Evolutionary conservation across 1,139 yeast genomes (phyloP), one percentile per base, ranked within the genome.

Genomic region (Debaryomyces sp.): DNA sequence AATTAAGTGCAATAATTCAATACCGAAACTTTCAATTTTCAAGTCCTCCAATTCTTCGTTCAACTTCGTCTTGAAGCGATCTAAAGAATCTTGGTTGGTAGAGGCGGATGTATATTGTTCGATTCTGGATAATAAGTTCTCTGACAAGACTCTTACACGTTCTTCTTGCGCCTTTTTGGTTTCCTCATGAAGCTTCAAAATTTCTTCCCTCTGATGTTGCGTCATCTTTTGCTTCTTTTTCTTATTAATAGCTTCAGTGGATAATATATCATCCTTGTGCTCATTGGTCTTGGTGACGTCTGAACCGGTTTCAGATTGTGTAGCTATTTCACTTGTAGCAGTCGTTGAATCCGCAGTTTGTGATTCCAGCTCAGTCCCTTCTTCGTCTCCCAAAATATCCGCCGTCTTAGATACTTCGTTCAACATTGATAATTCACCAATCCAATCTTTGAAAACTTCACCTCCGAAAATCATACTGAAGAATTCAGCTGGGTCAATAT

Each of bases 391-490:
- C 44, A 81, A 79, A 37, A 85, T 72, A 55, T 85, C 91, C 48
- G 86, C 81, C 24, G 89, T 82, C 66, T 89, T 87, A 36, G 86
- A 77, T 60, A 92, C 64, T 61, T 94, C 96, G 64, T 85, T 87
- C 63, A 92, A 71, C 63, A 94, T 75, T 12, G 96, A 84, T 55
- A 94, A 75, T 66, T 92, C 97, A 5, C 99, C 99, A 59, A 92
- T 89, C 78, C 84, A 81, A 50, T 80, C 84, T 50, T 73, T 66
- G 57, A 81, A 81, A 21, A 81, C 77, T 47, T 78, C 83, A 36
- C 98, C 98, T 41, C 98, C 98, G 67, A 91, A 91, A 34, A 91
- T 87, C 73, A 80, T 81, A n/a, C 88, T 77, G 68, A 91, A 89
- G 60, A 89, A 69, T 58, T 75, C 81, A 24, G 67, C 50, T 12